Evolutionary conservation across 257 asterid species (phyloP), one percentile per base, ranked within the genome.

Genomic region (Buddleja alternifolia): DNA sequence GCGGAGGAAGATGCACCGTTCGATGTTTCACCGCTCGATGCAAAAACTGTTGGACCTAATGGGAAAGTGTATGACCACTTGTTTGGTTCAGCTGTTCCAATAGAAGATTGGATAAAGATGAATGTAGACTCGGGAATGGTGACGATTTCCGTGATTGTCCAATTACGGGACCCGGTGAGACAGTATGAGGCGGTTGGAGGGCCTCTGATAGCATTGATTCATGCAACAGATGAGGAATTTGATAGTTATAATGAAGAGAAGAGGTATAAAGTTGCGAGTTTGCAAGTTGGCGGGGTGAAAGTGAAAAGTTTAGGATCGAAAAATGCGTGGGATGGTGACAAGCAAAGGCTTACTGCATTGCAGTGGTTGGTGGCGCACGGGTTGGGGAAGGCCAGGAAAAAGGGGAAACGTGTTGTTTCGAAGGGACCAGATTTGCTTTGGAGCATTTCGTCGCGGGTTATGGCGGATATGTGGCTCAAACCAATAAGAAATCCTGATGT

Each of bases 401-500:
- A 73, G 73, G 88, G 87, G 25, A 91, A 81, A 73, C 77, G 73
- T 4, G 51, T 14, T 42, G 81, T 59, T 3, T 41, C 75, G 7
- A 81, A 78, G 69, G 89, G 87, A 10, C 85, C 83, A 23, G 88
- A 90, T 65, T 40, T 75, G 20, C 53, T 90, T 7, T 93, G 97
- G 97, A 93, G 96, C 86, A 63, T 87, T 32, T 85, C 96, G 16
- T 85, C 96, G 9, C 77, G 97, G 7, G 78, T 87, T 16, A 84
- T 90, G 94, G 97, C 96, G 0, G 97, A 87, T 74, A 93, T 88
- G 97, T 93, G 99, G 99, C 97, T 93, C 69, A 90, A 90, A 63
- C 82, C 90, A 14, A 90, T 90, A 52, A 81, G 97, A 62, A 93
- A 90, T 74, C 97, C 99, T 1, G 90, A 93, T 74, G 88, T 93